Conservation (phyloP, 768 basidiomycete species). For the Mrakia frigida region DNA sequence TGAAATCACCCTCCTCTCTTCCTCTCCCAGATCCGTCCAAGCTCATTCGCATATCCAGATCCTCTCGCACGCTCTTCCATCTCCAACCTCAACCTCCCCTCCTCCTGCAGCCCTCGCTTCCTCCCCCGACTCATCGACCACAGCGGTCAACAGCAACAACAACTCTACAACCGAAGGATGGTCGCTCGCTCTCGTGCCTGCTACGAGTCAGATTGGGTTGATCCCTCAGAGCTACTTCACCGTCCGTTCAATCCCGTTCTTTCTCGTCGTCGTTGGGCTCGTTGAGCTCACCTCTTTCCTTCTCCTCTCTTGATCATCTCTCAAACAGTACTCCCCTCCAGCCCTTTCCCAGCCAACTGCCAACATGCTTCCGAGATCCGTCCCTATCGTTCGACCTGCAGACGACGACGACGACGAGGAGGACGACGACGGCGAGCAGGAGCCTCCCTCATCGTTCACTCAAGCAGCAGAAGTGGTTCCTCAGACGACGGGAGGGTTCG, state of each 20-base stretch:
- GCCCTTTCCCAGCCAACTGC: not conserved
- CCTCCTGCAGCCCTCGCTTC: not conserved
- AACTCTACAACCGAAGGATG: slow-evolving; percentile 18
- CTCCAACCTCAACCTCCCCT: not conserved
- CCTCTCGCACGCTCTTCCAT: not conserved
- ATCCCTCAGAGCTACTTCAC: slow-evolving; percentile 27
- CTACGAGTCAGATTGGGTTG: slow-evolving; percentile 24
- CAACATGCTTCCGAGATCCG: not conserved
- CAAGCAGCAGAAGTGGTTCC: not conserved
- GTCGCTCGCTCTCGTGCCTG: slow-evolving; percentile 19
- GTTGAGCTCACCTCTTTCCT: not conserved
- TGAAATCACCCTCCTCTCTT: no score
- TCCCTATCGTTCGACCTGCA: not conserved
- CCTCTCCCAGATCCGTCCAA: not conserved
- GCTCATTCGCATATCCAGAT: slow-evolving; percentile 1
- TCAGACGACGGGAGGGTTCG: slow-evolving; percentile 12
- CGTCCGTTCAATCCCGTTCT: not conserved
- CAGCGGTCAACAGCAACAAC: not conserved
- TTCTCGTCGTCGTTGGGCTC: not conserved
- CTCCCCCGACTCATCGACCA: not conserved
- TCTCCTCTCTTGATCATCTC: not conserved
- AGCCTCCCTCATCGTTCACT: not conserved
- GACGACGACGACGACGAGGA: not conserved
- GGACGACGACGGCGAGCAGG: not conserved
- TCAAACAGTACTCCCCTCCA: not conserved